Base-by-base conservation (phyloP, 345 rosid genomes). In the Chamaenerion angustifolium region DNA sequence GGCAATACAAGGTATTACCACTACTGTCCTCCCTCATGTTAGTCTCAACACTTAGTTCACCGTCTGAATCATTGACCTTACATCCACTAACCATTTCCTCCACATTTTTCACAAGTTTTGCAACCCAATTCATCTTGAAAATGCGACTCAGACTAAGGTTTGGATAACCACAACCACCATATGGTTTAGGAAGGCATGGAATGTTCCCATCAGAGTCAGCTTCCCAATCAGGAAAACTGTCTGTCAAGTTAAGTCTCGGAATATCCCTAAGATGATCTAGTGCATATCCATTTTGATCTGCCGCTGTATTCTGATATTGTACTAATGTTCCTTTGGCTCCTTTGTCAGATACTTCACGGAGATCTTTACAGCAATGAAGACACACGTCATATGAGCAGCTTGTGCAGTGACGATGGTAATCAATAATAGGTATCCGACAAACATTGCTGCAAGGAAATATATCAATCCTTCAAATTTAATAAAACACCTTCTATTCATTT, bases 71-170 rank as follows among this genome's bases (percentile, higher is more conserved):
- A 61, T 63, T 46, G 57, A 82, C 78, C 71, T 65, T 79, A 64
- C 96, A 92, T 54, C 99, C 90, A 54, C 61, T 64, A 56, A 85
- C 96, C 87, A 92, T 76, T 70, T 92, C 96, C 68, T 92, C 99
- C 48, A 77, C 86, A 55, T 82, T 88, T 66, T 88, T 92, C 54
- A 85, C 95, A 64, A 88, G 86, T 61, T 85, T 88, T 45, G 99
- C 95, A 62, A 85, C 92, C 99, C 96, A 93, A 55, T 84, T 93
- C 94, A 88, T 88, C 82, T 93, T 93, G 59, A 88, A 88, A 56
- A 85, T 93, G 63, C 94, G 81, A 49, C 79, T 73, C 16, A 93
- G 82, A 58, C 74, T 80, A 69, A 88, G 63, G 57, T 88, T 68
- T 17, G 40, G 64, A 56, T 64, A 67, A 58, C 85, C 78, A 60